These are phyloP conservation scores for Fagus sylvatica DNA, from an alignment of 306 rosid genomes.

Conservation along the genomic window DNA sequence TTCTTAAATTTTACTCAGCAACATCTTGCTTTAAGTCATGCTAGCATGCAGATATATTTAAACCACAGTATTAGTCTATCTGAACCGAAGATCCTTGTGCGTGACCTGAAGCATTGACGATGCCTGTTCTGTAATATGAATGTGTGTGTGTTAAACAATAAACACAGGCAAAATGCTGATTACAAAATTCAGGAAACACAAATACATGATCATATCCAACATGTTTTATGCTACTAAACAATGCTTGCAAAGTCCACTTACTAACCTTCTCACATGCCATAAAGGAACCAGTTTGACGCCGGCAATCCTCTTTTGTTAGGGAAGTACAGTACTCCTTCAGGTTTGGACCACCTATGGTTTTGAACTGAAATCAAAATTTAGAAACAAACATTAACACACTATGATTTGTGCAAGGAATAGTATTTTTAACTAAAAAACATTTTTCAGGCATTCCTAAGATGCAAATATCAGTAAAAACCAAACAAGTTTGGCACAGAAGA, in stretches of 20 bases:
- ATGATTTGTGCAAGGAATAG: neutral
- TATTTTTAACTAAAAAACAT: too few species aligned
- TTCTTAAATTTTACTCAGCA: too few species aligned
- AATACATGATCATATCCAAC: neutral
- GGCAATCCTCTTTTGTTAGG: slow-evolving; percentile 93
- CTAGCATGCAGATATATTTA: too few species aligned
- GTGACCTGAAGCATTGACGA: neutral
- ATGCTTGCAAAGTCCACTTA: slow-evolving; percentile 9
- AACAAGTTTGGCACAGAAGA: too few species aligned
- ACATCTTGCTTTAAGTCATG: too few species aligned
- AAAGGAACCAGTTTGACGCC: slow-evolving; percentile 77
- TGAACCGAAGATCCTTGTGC: too few species aligned
- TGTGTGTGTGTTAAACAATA: neutral
- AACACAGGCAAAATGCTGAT: neutral
- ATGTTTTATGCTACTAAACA: neutral
- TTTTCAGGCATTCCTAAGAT: neutral
- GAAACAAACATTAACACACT: slow-evolving; percentile 9
- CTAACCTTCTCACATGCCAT: slow-evolving; percentile 94
- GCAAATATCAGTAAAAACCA: neutral
- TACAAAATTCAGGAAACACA: neutral
- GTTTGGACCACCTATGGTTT: slow-evolving; percentile 87
- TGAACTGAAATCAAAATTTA: slow-evolving; percentile 59
- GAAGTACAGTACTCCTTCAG: slow-evolving; percentile 84
- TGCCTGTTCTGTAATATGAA: neutral
- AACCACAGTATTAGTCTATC: too few species aligned